Base-by-base conservation (phyloP, 1,284 basidiomycete genomes). In the Mycena sp. region DNA sequence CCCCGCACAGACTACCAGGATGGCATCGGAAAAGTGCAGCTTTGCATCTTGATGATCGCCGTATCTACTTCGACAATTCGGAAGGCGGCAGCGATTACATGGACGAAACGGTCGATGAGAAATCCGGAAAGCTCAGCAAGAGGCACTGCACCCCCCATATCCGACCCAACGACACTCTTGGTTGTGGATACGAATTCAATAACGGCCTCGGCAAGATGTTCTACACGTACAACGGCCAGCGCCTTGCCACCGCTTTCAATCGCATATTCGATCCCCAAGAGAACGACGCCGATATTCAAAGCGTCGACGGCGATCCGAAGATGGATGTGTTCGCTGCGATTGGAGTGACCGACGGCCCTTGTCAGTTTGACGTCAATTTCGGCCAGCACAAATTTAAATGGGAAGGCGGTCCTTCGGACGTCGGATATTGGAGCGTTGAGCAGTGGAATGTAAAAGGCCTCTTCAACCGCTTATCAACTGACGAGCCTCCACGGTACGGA, bases 11-110 rank as follows among this genome's bases (percentile, higher is more conserved):
- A 23, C 79, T 89, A 40, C 89, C 89, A n/a, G 89, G 89, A 0
- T 91, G 89, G 89, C 87, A 91, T 69, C 77, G 89, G 41, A 77
- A 84, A 29, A 89, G 87, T 63, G 85, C 84, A 1, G 89, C 82
- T 0, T 77, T 90, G 25, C 89, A 91, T 68, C 80, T 91, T 32
- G 89, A 91, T 70, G 89, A 91, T 74, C 78, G 88, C 70, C 83
- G 87, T 68, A 90, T 89, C 71, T 91, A 89, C 79, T 90, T 85
- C 68, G 88, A 90, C 70, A 86, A 89, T 67, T 77, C 87, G 0
- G 78, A 85, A 41, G 89, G 88, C 19, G 89, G 89, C 9, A 80
- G 83, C 1, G 85, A 87, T 68, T 90, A 89, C 72, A 17, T 29
- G 28, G 21, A 23, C n/a, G 10, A n/a, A n/a, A 29, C 30, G 30